A percentile compares a stretch with the other conserved stretches of the same genome.
Conservation (phyloP, 805 yeast species). For the Schwanniomyces vanrijiae region DNA sequence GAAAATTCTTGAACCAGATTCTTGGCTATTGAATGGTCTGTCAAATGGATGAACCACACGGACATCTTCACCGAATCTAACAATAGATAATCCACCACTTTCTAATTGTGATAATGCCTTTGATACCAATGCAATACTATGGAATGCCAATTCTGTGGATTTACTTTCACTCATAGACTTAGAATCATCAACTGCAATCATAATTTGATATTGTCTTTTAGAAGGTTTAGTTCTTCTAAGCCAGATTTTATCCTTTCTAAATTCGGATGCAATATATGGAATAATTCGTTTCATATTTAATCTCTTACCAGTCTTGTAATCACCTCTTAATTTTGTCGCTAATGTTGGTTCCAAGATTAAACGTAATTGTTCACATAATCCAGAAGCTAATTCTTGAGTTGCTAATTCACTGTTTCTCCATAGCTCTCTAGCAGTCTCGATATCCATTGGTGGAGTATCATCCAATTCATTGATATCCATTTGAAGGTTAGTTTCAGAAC, state of each 20-base stretch:
- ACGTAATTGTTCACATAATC: constrained; percentile 88
- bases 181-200: constrained; percentile 97
- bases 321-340: constrained; percentile 94
- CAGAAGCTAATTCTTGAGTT: constrained; percentile 85
- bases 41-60: constrained; percentile 88
- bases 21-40: constrained; percentile 70
- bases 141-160: constrained; percentile 88
- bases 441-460: constrained; percentile 44
- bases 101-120: constrained; percentile 93
- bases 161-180: constrained; percentile 95
- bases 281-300: constrained; percentile 96
- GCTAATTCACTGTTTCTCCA: constrained; percentile 84
- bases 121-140: constrained; percentile 89
- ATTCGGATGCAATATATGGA: constrained; percentile 96
- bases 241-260: constrained; percentile 98
- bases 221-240: constrained; percentile 95
- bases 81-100: constrained; percentile 88
- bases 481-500: constrained; percentile 3
- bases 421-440: constrained; percentile 68
- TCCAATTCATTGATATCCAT: constrained; percentile 13
- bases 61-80: constrained; percentile 83
- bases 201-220: constrained; percentile 93
- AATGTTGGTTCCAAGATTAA: constrained; percentile 92
- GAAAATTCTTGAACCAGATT: constrained; percentile 80
- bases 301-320: constrained; percentile 95